A percentile compares a stretch with the other conserved stretches of the same genome.
Evolutionary conservation across 805 yeast species (phyloP).

Genomic region (Ogataea salicorniae): DNA sequence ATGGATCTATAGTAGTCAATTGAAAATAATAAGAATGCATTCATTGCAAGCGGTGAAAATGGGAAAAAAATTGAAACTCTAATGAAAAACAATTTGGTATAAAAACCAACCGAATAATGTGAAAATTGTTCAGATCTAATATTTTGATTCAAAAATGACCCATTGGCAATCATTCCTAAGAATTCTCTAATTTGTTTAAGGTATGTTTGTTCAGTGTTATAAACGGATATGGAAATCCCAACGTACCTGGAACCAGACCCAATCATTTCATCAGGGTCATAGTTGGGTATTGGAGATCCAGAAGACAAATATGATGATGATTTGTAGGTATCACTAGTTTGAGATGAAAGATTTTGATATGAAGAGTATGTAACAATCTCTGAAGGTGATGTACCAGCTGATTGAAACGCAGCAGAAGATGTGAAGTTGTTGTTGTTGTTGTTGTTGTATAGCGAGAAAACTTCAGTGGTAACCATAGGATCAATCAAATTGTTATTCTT

Average conservation of each 20-base stretch:
- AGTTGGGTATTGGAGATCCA: too few relatives aligned
- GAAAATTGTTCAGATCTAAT: slow-evolving; percentile 7
- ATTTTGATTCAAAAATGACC: background rate
- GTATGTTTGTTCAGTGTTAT: background rate
- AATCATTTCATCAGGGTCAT: too few relatives aligned
- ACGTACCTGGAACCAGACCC: too few relatives aligned
- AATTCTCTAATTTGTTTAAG: background rate
- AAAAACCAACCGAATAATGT: slow-evolving; percentile 4
- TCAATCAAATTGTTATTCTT: too few relatives aligned
- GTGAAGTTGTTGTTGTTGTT: too few relatives aligned
- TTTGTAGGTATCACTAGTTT: too few relatives aligned
- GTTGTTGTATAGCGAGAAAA: too few relatives aligned
- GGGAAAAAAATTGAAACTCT: slow-evolving; percentile 3
- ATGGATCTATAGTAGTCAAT: slow-evolving; percentile 4
- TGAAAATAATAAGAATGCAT: slow-evolving; percentile 7
- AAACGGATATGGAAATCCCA: too few relatives aligned
- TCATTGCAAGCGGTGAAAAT: slow-evolving; percentile 6
- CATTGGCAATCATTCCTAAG: background rate
- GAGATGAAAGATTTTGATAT: too few relatives aligned
- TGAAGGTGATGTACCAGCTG: background rate
- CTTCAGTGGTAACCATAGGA: too few relatives aligned
- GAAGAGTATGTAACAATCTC: background rate
- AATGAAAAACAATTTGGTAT: slow-evolving; percentile 3
- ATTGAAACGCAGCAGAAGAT: too few relatives aligned
- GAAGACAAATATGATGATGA: too few relatives aligned